These are phyloP conservation scores for Globisporangium abappressorium DNA, from an alignment of 352 stramenopile genomes.

Conservation along the genomic window DNA sequence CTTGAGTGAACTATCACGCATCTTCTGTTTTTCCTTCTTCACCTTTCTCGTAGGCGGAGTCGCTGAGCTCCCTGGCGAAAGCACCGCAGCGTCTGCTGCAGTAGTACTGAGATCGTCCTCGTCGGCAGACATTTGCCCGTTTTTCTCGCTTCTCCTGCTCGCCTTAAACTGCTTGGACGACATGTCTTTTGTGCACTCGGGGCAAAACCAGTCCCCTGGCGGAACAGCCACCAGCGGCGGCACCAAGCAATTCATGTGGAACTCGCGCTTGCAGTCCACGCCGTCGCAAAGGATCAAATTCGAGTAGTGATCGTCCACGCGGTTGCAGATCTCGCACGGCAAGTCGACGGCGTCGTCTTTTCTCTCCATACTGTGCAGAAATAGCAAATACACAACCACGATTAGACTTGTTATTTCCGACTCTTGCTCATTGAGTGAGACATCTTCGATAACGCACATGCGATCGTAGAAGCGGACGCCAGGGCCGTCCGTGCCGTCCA, in stretches of 20 bases:
- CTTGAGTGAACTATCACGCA: constrained; percentile 51
- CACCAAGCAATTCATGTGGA: constrained; percentile 82
- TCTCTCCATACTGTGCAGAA: constrained; percentile 56
- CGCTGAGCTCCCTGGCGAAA: constrained; percentile 9
- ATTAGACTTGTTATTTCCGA: background rate
- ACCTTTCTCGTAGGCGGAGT: constrained; percentile 26
- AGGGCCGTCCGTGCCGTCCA: constrained; percentile 55
- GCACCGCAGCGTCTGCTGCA: constrained; percentile 15
- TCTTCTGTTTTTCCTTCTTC: constrained; percentile 64
- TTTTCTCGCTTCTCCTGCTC: constrained; percentile 24
- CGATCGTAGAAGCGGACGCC: constrained; percentile 70
- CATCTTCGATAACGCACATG: constrained; percentile 46
- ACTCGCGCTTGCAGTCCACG: constrained; percentile 78
- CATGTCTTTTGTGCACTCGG: constrained; percentile 48
- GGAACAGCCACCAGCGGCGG: constrained; percentile 64
- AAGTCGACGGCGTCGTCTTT: constrained; percentile 65
- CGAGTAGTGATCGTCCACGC: constrained; percentile 78
- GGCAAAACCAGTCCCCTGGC: constrained; percentile 77
- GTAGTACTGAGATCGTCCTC: constrained; percentile 14
- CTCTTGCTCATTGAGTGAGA: constrained; percentile 2
- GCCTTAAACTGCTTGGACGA: constrained; percentile 27
- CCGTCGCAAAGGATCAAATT: constrained; percentile 84
- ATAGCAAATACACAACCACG: background rate
- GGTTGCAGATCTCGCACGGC: constrained; percentile 80
- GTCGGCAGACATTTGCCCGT: background rate